Conservation (phyloP, 2,329 filamentous ascomycete genomes). For the Arthroderma sp. region DNA sequence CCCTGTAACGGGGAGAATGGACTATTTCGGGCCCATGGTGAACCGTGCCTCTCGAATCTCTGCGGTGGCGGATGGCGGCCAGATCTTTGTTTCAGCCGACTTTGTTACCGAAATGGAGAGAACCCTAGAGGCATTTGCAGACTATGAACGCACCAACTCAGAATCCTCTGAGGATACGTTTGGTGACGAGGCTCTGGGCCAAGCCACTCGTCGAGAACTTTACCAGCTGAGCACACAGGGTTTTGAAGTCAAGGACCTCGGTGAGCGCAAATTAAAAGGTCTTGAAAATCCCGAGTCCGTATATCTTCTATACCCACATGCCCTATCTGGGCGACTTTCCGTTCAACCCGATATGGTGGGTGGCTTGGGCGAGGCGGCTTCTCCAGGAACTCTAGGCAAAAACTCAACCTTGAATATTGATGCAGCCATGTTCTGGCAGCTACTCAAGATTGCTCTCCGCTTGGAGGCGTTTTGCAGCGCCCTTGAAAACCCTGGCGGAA, state of each 20-base stretch:
- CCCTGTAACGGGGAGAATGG: conserved; percentile 94
- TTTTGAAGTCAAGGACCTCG: conserved; percentile 93
- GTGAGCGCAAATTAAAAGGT: conserved; percentile 88
- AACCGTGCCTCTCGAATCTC: conserved; percentile 93
- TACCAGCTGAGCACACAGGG: conserved; percentile 78
- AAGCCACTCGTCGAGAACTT: conserved; percentile 74
- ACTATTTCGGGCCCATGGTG: conserved; percentile 99
- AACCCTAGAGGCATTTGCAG: conserved; percentile 77
- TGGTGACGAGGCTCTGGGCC: conserved; percentile 61
- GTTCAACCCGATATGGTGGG: conserved; percentile 37
- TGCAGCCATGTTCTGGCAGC: conserved; percentile 70
- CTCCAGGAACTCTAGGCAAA: conserved; percentile 50
- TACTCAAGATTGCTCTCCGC: conserved; percentile 80
- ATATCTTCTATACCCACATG: conserved; percentile 88
- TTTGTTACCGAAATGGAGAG: conserved; percentile 94
- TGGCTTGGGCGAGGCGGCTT: conserved; percentile 35
- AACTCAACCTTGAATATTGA: conserved; percentile 64
- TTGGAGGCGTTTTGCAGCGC: conserved; percentile 87
- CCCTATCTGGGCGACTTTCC: conserved; percentile 58
- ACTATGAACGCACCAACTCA: conserved; percentile 58
- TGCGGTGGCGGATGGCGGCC: conserved; percentile 85
- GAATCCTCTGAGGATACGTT: conserved; percentile 61
- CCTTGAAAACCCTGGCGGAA: conserved; percentile 58
- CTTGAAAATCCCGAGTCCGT: conserved; percentile 94
- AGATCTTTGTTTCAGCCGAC: conserved; percentile 92